phyloP scores from a whole-genome alignment of 1,284 basidiomycete species.

The Leccinum angustisporum region DNA sequence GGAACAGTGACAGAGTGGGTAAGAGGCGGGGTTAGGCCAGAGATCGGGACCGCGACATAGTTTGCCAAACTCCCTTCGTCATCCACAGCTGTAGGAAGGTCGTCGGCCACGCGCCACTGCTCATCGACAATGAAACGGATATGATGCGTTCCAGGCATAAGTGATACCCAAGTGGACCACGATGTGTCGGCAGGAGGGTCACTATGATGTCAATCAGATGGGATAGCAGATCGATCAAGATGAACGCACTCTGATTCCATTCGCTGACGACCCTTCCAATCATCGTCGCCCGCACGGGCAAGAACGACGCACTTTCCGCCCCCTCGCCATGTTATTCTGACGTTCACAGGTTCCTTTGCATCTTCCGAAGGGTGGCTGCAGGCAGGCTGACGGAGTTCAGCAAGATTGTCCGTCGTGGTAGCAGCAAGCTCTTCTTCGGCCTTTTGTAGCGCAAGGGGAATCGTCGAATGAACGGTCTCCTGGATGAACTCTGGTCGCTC shows the following conservation, averaged over 20 bases:
- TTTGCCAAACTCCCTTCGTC: conserved; percentile 95
- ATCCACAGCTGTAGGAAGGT: conserved; percentile 90
- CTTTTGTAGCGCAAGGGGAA: conserved; percentile 56
- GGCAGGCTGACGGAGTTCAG: conserved; percentile 22
- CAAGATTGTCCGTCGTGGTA: conserved; percentile 14
- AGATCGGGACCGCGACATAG: conserved; percentile 67
- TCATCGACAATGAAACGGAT: conserved; percentile 97
- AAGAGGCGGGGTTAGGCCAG: conserved; percentile 36
- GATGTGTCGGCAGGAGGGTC: conserved; percentile 36
- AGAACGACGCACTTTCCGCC: conserved; percentile 61
- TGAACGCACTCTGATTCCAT: conserved; percentile 63
- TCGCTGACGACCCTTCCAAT: conserved; percentile 63
- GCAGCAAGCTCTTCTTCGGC: conserved; percentile 35
- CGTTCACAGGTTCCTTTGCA: conserved; percentile 44
- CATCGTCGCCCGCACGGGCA: conserved; percentile 67
- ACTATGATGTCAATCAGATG: conserved; percentile 22
- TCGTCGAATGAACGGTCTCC: conserved; percentile 61
- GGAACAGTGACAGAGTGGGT: conserved; percentile 23
- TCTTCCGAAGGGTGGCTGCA: conserved; percentile 30
- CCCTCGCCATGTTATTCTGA: conserved; percentile 64
- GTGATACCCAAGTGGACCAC: conserved; percentile 49
- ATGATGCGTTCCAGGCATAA: conserved; percentile 92
- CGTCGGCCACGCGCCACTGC: conserved; percentile 75
- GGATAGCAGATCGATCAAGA: conserved; percentile 8
- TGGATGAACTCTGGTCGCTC: conserved; percentile 42